Percentiles rank a stretch among this genome's conserved stretches.
Conservation (phyloP, 768 basidiomycete genomes). For the Pulveroboletus sp. region DNA sequence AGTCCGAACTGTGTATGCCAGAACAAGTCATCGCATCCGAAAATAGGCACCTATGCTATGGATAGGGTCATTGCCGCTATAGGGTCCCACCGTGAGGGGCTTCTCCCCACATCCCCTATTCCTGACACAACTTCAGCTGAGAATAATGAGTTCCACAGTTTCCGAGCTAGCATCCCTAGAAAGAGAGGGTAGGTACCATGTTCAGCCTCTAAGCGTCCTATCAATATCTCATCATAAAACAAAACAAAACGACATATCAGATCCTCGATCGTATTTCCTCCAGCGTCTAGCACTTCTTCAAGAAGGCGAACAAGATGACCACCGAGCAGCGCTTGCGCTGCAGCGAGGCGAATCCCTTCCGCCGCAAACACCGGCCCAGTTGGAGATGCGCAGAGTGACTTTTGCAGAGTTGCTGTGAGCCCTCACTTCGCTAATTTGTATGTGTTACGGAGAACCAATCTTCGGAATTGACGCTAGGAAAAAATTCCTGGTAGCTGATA, state of each 20-base stretch:
- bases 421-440: no score
- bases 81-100: not conserved
- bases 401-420: constrained; percentile 15
- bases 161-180: not conserved
- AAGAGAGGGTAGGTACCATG: constrained; percentile 5
- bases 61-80: no score
- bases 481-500: constrained; percentile 12
- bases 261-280: constrained; percentile 1
- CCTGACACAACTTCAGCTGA: not conserved
- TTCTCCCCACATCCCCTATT: not conserved
- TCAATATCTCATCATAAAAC: not conserved
- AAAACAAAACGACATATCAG: not conserved
- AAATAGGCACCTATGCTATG: no score
- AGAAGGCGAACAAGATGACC: constrained; percentile 13
- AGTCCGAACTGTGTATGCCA: no score
- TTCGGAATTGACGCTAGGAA: not conserved
- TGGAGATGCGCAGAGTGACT: constrained; percentile 11
- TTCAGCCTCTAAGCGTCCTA: not conserved
- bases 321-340: constrained; percentile 29
- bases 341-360: constrained; percentile 26
- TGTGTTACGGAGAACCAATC: not conserved
- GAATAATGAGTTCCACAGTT: constrained; percentile 9
- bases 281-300: constrained; percentile 11
- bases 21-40: no score
- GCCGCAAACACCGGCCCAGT: constrained; percentile 17